A percentile compares a stretch with the other conserved stretches of the same genome.
Evolutionary conservation across 495 filamentous ascomycete genomes (phyloP).

Genomic region (Penicillium soppii): DNA sequence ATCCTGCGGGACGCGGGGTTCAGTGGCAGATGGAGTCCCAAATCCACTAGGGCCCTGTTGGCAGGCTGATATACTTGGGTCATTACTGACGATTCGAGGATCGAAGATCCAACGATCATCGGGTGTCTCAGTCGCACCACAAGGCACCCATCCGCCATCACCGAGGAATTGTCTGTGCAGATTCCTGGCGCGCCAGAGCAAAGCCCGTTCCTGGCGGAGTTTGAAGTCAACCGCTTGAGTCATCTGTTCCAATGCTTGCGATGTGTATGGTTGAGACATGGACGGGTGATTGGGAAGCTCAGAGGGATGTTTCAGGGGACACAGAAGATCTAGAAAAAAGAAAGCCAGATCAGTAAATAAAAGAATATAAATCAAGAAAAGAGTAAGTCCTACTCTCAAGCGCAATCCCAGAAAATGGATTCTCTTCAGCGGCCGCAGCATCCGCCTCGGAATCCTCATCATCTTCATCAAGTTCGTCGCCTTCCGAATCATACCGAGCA

Average conservation of each 20-base stretch:
- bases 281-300: slow-evolving; percentile 84
- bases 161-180: slow-evolving; percentile 75
- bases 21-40: slow-evolving; percentile 5
- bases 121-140: slow-evolving; percentile 49
- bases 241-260: slow-evolving; percentile 77
- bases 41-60: slow-evolving; percentile 17
- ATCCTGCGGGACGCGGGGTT: slow-evolving; percentile 8
- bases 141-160: slow-evolving; percentile 77
- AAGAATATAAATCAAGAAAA: neutral
- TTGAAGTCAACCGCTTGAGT: slow-evolving; percentile 65
- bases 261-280: slow-evolving; percentile 77
- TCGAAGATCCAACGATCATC: slow-evolving; percentile 44
- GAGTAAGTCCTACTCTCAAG: slow-evolving; percentile 71
- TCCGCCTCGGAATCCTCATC: slow-evolving; percentile 78
- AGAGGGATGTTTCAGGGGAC: slow-evolving; percentile 80
- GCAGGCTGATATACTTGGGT: slow-evolving; percentile 14
- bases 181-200: slow-evolving; percentile 75
- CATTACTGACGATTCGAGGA: slow-evolving; percentile 22
- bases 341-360: slow-evolving; percentile 2
- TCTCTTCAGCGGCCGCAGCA: slow-evolving; percentile 68
- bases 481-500: slow-evolving; percentile 75
- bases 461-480: slow-evolving; percentile 72
- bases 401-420: slow-evolving; percentile 78
- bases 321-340: slow-evolving; percentile 66
- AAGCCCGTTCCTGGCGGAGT: slow-evolving; percentile 72